phyloP scores from a whole-genome alignment of 2,329 filamentous ascomycete species.

The Periconia sp. region DNA sequence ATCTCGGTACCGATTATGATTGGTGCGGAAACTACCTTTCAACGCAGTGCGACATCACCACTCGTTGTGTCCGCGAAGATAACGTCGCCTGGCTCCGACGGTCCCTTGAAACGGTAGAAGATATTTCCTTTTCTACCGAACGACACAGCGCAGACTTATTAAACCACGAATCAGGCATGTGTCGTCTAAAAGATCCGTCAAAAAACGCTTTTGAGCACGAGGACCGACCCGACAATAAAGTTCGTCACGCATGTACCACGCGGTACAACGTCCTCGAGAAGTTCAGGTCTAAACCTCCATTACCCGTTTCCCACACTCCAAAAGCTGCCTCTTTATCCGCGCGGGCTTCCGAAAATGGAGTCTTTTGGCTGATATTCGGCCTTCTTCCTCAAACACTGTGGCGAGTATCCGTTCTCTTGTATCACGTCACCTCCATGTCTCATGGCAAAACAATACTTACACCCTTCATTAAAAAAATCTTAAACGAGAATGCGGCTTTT shows the following conservation, averaged over 20 bases:
- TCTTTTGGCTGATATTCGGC: neutral
- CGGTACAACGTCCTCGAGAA: neutral
- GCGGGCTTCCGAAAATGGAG: neutral
- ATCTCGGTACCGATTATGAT: neutral
- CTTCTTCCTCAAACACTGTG: too few relatives aligned
- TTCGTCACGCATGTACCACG: neutral
- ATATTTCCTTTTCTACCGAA: too few relatives aligned
- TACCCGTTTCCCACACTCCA: neutral
- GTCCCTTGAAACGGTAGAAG: too few relatives aligned
- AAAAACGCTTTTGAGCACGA: neutral
- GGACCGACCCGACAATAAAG: neutral
- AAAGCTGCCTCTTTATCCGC: neutral
- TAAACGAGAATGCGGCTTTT: too few relatives aligned
- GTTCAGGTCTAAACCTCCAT: neutral
- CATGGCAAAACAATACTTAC: too few relatives aligned
- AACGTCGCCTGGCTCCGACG: neutral
- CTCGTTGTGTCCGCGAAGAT: neutral
- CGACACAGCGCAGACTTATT: too few relatives aligned
- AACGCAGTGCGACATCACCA: neutral
- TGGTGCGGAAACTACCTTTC: neutral
- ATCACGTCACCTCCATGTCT: too few relatives aligned
- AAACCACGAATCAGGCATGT: neutral
- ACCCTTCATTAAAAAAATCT: too few relatives aligned
- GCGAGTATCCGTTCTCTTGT: too few relatives aligned
- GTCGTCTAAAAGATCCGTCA: neutral